A percentile compares a stretch with the other conserved stretches of the same genome.
These are phyloP conservation scores for Barnettozyma salicaria DNA, from an alignment of 805 yeast species.

Conservation along the genomic window DNA sequence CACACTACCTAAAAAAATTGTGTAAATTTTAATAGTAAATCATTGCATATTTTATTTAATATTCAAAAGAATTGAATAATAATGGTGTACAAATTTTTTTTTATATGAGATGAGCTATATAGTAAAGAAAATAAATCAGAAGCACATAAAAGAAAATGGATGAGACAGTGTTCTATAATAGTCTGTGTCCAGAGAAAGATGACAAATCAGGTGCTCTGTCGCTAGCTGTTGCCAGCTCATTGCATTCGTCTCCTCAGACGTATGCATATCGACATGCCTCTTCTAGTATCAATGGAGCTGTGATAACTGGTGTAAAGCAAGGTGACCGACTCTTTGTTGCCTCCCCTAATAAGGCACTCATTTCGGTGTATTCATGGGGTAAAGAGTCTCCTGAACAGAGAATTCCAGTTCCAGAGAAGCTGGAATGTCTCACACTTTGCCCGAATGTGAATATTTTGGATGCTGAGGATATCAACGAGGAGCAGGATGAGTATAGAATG, in stretches of 20 bases:
- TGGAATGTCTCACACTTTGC: constrained; percentile 49
- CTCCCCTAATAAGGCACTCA: constrained; percentile 62
- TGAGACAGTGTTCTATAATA: constrained; percentile 43
- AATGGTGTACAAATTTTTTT: neutral
- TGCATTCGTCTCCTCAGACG: constrained; percentile 38
- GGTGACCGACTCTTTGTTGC: constrained; percentile 47
- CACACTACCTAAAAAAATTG: no score
- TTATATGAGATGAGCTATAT: neutral
- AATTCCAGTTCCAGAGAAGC: constrained; percentile 77
- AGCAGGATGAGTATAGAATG: constrained; percentile 20
- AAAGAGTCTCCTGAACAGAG: constrained; percentile 70
- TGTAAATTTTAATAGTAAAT: no score
- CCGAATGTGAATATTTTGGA: constrained; percentile 22
- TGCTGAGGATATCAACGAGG: constrained; percentile 14
- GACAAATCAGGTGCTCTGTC: constrained; percentile 42
- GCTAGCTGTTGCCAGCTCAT: constrained; percentile 35
- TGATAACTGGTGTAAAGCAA: constrained; percentile 37
- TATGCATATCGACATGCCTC: constrained; percentile 44
- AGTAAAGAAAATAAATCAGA: neutral
- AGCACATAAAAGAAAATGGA: constrained; percentile 33
- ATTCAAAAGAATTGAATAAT: no score
- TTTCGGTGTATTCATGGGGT: constrained; percentile 67
- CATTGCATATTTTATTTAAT: no score
- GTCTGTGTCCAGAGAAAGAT: constrained; percentile 34
- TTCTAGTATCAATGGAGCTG: constrained; percentile 43